phyloP scores from a whole-genome alignment of 305 asterid genomes.

The Salvia sclarea region DNA sequence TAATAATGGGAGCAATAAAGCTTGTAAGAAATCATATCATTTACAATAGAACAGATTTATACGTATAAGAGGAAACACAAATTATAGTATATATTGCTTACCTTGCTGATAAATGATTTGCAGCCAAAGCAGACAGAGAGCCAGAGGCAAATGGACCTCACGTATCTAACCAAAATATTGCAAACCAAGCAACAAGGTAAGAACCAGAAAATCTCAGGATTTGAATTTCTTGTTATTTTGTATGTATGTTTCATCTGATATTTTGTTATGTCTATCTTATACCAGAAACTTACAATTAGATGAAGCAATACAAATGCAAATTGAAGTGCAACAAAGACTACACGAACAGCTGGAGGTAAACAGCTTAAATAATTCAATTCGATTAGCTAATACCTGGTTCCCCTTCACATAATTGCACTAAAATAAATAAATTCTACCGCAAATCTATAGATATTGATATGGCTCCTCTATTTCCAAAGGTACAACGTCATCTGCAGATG shows the following conservation, averaged over 20 bases:
- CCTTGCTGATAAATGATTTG: constrained; percentile 34
- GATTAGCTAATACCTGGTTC: not conserved
- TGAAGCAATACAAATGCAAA: constrained; percentile 92
- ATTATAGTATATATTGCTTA: constrained; percentile 22
- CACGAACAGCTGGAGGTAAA: constrained; percentile 94
- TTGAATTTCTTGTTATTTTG: constrained; percentile 27
- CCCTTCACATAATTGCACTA: not conserved
- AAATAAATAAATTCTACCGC: constrained; percentile 7
- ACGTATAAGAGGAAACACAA: constrained; percentile 13
- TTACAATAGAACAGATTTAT: constrained; percentile 20
- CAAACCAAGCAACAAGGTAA: constrained; percentile 64
- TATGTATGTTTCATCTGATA: constrained; percentile 24
- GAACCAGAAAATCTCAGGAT: constrained; percentile 25
- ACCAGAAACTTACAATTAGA: constrained; percentile 71
- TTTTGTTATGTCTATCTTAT: constrained; percentile 19
- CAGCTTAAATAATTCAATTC: not conserved
- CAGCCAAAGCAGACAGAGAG: constrained; percentile 65
- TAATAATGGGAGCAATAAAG: constrained; percentile 60
- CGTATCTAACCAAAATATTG: constrained; percentile 47
- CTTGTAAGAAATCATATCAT: constrained; percentile 51
- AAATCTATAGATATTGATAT: not conserved
- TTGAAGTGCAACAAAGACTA: constrained; percentile 81
- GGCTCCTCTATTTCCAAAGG: constrained; percentile 49
- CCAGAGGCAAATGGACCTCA: constrained; percentile 57
- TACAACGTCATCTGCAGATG: constrained; percentile 90